Conservation (phyloP, 148 eudicot species). For the Camellia lanceoleosa region DNA sequence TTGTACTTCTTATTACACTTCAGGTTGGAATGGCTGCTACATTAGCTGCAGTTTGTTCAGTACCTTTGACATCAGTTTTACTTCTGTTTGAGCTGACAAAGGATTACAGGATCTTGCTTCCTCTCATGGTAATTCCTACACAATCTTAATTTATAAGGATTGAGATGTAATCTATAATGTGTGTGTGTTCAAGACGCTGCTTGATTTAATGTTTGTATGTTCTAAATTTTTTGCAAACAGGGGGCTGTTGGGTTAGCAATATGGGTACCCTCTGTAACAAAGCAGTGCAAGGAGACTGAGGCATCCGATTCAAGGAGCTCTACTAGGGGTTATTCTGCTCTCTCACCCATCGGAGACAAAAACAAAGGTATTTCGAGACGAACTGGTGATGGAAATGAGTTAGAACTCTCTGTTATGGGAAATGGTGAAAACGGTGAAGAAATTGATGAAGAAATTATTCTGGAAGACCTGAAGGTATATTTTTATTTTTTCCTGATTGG, state of each 20-base stretch:
- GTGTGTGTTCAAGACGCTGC: background rate
- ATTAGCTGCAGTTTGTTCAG: slow-evolving; percentile 91
- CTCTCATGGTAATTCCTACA: slow-evolving; percentile 68
- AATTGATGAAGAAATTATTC: slow-evolving; percentile 47
- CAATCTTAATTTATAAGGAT: slow-evolving; percentile 10
- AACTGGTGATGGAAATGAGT: slow-evolving; percentile 39
- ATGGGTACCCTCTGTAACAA: slow-evolving; percentile 95
- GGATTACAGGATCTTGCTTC: slow-evolving; percentile 96
- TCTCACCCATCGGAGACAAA: slow-evolving; percentile 52
- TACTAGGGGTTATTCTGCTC: slow-evolving; percentile 55
- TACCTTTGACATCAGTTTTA: slow-evolving; percentile 92
- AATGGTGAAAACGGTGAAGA: slow-evolving; percentile 40
- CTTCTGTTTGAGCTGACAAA: slow-evolving; percentile 94
- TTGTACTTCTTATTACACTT: slow-evolving; percentile 18
- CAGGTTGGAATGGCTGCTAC: slow-evolving; percentile 99
- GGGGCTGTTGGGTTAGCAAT: slow-evolving; percentile 98
- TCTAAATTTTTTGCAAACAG: slow-evolving; percentile 31
- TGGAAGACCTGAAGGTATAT: slow-evolving; percentile 77
- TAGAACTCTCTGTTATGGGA: slow-evolving; percentile 70
- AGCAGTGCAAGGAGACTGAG: slow-evolving; percentile 54
- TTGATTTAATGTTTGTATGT: background rate
- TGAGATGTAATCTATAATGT: background rate
- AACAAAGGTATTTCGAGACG: slow-evolving; percentile 31
- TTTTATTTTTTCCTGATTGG: slow-evolving; percentile 12
- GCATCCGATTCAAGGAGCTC: slow-evolving; percentile 42